Conservation (phyloP, 2,329 filamentous ascomycete species). For the Scorias spongiosa region DNA sequence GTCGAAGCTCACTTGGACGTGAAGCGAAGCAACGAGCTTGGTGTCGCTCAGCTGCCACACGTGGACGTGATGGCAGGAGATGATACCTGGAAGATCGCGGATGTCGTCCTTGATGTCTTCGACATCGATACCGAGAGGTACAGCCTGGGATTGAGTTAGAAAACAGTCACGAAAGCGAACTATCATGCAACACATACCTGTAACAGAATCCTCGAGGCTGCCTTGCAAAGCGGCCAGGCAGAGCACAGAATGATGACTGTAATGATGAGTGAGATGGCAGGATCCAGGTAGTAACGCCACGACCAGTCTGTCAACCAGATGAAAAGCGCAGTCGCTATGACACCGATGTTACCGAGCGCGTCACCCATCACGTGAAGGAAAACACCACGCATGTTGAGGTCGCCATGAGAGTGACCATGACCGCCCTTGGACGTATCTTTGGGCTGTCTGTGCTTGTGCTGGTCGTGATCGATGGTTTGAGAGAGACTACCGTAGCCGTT, state of each 20-base stretch:
- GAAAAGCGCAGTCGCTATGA: constrained; percentile 66
- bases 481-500: constrained; percentile 15
- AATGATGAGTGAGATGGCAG: constrained; percentile 83
- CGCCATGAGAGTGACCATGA: constrained; percentile 63
- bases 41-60: constrained; percentile 96
- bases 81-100: constrained; percentile 63
- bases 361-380: constrained; percentile 63
- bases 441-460: constrained; percentile 70
- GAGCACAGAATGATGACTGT: constrained; percentile 61
- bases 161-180: too few relatives aligned
- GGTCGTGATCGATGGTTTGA: constrained; percentile 21
- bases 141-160: constrained; percentile 46
- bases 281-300: constrained; percentile 78
- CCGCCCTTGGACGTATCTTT: constrained; percentile 42
- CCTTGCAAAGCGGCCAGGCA: constrained; percentile 63
- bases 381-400: constrained; percentile 84
- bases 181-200: not conserved
- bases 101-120: constrained; percentile 91
- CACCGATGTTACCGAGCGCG: constrained; percentile 72
- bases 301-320: constrained; percentile 82
- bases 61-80: constrained; percentile 88
- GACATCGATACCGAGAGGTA: constrained; percentile 73
- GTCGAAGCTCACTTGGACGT: constrained; percentile 82
- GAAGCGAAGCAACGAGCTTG: constrained; percentile 82
- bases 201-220: constrained; percentile 73